phyloP scores from a whole-genome alignment of 192 early-diverging fungal genomes.

The Globomyces pollinis-pini region DNA sequence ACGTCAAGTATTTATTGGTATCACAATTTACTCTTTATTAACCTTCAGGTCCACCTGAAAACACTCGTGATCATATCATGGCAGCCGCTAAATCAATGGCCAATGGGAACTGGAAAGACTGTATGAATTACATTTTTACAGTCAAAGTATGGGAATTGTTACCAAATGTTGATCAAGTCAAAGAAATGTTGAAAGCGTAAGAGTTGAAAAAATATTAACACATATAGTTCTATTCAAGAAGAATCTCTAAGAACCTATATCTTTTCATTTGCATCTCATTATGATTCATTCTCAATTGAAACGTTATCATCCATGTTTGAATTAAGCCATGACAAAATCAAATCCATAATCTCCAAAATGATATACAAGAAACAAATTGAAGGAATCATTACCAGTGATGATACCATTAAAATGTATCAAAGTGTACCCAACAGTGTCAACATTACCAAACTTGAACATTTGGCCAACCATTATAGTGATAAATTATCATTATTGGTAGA shows the following conservation, averaged over 20 bases:
- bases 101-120: conserved; percentile 87
- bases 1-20: conserved; percentile 91
- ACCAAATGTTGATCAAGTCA: conserved; percentile 69
- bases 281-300: conserved; percentile 77
- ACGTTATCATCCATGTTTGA: conserved; percentile 86
- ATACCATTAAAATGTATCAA: conserved; percentile 71
- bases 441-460: conserved; percentile 68
- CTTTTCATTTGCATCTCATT: conserved; percentile 85
- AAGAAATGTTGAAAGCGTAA: conserved; percentile 73
- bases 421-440: conserved; percentile 36
- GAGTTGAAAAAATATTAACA: conserved; percentile 4
- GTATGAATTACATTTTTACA: conserved; percentile 70
- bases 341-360: conserved; percentile 83
- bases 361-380: conserved; percentile 87
- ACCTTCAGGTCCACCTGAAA: conserved; percentile 96
- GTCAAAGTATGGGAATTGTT: conserved; percentile 95
- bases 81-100: conserved; percentile 87
- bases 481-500: conserved; percentile 83
- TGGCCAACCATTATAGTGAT: conserved; percentile 78
- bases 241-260: conserved; percentile 94
- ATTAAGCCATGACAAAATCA: conserved; percentile 54
- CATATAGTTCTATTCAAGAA: conserved; percentile 90
- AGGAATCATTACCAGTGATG: conserved; percentile 81
- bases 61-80: conserved; percentile 98
- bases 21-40: conserved; percentile 12